Evolutionary conservation across 805 yeast genomes (phyloP), one percentile per base, ranked within the genome.

Genomic region (Saccharomycopsis vini): DNA sequence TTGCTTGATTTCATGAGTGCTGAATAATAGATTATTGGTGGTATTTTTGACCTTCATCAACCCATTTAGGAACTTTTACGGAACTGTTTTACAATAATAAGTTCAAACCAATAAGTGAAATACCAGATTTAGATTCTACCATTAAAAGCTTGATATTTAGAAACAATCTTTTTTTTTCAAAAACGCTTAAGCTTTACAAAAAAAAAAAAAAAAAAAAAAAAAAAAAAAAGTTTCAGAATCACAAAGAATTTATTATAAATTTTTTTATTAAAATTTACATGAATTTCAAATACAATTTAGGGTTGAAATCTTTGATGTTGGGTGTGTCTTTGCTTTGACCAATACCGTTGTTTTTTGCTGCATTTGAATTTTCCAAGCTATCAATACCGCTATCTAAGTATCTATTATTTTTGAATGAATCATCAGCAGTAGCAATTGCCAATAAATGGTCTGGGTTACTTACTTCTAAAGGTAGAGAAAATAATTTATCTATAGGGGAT

Each of bases 381-480:
- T 26, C 28, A 31, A 15, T 12, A 6, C 44, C 44, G 16, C 22
- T 42, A 31, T 45, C 41, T 29, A 48, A 39, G 20, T 42, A 39
- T 23, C 40, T 26, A 21, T 45, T 48, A 32, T 48, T 68, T 50
- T 69, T 70, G 56, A 63, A 72, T 0, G 68, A 56, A 52, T 75
- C 80, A 47, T 72, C 75, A 15, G 75, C 67, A 3, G 72, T 62
- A 1, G 72, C 79, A 15, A 72, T 62, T 1, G 70, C 70, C 28
- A 75, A 51, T 24, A 60, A 22, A 2, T 50, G 38, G 2, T 47
- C 52, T 22, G 10, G 10, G 5, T 34, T n/a, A 19, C 15, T 30
- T 12, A n/a, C 34, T 7, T 22, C n/a, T n/a, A n/a, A n/a, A n/a
- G n/a, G n/a, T n/a, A n/a, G n/a, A n/a, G n/a, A n/a, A n/a, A n/a